Conservation (phyloP, 495 filamentous ascomycete species). For the Annulohypoxylon bovei region DNA sequence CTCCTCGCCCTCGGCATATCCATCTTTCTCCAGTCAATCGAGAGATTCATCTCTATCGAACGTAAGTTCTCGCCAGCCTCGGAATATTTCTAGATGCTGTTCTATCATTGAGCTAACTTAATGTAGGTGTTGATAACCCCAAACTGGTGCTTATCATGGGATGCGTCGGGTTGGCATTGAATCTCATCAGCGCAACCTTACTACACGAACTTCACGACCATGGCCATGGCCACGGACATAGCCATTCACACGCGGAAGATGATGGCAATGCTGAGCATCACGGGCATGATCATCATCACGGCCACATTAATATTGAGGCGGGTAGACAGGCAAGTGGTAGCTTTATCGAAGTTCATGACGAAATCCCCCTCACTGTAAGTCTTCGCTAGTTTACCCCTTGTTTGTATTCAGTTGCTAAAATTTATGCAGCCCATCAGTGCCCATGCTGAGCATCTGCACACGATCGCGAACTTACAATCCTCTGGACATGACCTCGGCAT, state of each 20-base stretch:
- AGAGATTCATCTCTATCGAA: slow-evolving; percentile 73
- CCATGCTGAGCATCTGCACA: slow-evolving; percentile 69
- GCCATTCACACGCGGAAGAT: slow-evolving; percentile 46
- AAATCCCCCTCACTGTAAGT: slow-evolving; percentile 53
- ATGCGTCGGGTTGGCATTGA: slow-evolving; percentile 80
- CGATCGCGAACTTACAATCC: slow-evolving; percentile 36
- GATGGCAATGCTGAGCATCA: slow-evolving; percentile 47
- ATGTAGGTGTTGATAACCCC: slow-evolving; percentile 71
- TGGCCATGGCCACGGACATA: slow-evolving; percentile 36
- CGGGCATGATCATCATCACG: slow-evolving; percentile 44
- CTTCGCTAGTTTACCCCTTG: slow-evolving; percentile 42
- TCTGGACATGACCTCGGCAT: slow-evolving; percentile 79
- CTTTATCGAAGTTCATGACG: slow-evolving; percentile 54
- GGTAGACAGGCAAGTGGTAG: slow-evolving; percentile 53
- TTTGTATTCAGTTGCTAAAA: slow-evolving; percentile 66
- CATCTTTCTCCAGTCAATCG: slow-evolving; percentile 91
- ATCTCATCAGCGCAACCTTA: slow-evolving; percentile 81
- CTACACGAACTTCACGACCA: slow-evolving; percentile 72
- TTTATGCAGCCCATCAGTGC: slow-evolving; percentile 62
- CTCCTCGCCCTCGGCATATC: slow-evolving; percentile 89
- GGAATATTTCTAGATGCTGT: not conserved
- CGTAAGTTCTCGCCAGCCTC: slow-evolving; percentile 25
- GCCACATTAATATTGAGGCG: slow-evolving; percentile 73
- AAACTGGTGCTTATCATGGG: slow-evolving; percentile 83
- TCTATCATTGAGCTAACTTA: slow-evolving; percentile 50